Evolutionary conservation across 495 filamentous ascomycete species (phyloP), one percentile per base, ranked within the genome.

Genomic region (Choiromyces venosus): DNA sequence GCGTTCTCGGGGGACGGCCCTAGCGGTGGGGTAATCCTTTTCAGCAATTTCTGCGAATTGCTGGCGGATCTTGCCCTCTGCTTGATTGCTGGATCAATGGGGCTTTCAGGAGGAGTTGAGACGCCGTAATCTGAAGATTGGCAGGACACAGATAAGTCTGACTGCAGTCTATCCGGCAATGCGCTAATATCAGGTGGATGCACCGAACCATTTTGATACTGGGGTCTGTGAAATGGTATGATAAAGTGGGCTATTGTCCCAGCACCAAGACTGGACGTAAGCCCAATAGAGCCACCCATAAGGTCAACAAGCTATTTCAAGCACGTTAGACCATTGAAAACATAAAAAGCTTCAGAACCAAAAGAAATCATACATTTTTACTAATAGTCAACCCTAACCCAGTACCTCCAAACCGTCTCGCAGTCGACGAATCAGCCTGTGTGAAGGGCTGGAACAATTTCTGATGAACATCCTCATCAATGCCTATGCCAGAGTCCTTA

Each of bases 381-480:
- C 88, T 91, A 71, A 96, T 95, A 5, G 92, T 92, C 42, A 95
- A 81, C 1, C 93, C 93, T 2, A 94, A 82, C 2, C 92, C 92
- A 6, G 92, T 96, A 4, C 93, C 93, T 36, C 92, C 92, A 81
- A 92, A 95, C 38, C 87, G 86, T 61, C 90, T 86, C 14, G 89
- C 89, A 7, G 90, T 91, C 4, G 91, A 92, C 33, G 92, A 86
- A 76, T 95, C 93, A 36, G 92, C 92, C 80, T 95, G 92, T 65
- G 89, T 91, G 78, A 96, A 97, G 0, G 93, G 93, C 52, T 91
- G 91, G 84, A 97, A 97, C 2, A 96, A 85, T 21, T 87, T 87
- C 75, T 88, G 88, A 21, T 87, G 83, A 0, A 93, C 90, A 68
- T 89, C 87, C 46, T 93, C 90, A 65, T 91, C 89, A 16, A 96